These are phyloP conservation scores for Amesomyces nigricolor DNA, from an alignment of 2,329 filamentous ascomycete genomes.

Conservation along the genomic window DNA sequence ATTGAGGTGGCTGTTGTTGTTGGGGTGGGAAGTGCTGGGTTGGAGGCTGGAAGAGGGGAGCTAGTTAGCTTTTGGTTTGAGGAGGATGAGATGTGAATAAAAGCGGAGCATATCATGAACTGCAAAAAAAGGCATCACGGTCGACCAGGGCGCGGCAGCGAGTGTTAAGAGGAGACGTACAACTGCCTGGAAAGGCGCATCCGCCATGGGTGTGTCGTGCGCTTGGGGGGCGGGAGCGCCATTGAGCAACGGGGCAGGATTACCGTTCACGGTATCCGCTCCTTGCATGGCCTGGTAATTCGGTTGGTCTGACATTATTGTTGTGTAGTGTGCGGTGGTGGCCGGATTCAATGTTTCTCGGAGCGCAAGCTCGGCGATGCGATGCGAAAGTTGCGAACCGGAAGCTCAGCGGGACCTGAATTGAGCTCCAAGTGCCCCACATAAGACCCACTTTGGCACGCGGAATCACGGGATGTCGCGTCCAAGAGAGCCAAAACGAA, in stretches of 20 bases:
- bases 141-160: too few relatives aligned
- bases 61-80: neutral
- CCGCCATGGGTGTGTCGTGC: slow-evolving; percentile 15
- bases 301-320: slow-evolving; percentile 10
- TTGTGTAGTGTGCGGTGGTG: neutral
- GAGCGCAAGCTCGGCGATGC: neutral
- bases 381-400: neutral
- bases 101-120: too few relatives aligned
- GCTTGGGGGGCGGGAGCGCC: neutral
- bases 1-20: neutral
- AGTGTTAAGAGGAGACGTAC: slow-evolving; percentile 3
- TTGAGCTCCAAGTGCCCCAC: neutral
- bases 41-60: neutral
- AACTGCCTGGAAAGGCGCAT: slow-evolving; percentile 12
- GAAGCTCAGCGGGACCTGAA: neutral
- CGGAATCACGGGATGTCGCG: slow-evolving; percentile 26
- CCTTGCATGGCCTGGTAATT: neutral
- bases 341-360: neutral
- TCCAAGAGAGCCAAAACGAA: neutral
- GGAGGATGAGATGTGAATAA: neutral
- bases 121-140: too few relatives aligned
- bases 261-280: neutral
- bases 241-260: neutral
- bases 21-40: slow-evolving; percentile 13
- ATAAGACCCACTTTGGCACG: slow-evolving; percentile 9